Evolutionary conservation across 1,284 basidiomycete genomes (phyloP).

Genomic region (Gymnopus androsaceus): DNA sequence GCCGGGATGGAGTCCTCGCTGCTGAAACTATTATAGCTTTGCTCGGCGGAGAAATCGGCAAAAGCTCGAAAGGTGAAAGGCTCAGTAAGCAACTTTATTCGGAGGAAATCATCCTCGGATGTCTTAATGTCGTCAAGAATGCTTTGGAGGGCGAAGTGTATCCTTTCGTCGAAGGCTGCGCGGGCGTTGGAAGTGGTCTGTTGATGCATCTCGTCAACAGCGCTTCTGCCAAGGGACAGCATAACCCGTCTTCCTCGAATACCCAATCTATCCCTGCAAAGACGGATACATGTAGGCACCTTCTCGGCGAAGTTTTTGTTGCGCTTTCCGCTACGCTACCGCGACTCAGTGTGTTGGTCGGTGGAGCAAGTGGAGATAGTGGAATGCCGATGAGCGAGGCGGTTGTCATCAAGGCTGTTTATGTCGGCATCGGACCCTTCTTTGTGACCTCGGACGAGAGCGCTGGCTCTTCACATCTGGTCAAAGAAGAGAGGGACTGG

Average conservation of each 20-base stretch:
- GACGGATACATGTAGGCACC: slow-evolving; percentile 34
- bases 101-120: slow-evolving; percentile 85
- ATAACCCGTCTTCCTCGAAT: slow-evolving; percentile 34
- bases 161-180: slow-evolving; percentile 80
- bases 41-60: slow-evolving; percentile 60
- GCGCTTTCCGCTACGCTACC: slow-evolving; percentile 67
- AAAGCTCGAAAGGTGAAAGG: slow-evolving; percentile 73
- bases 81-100: slow-evolving; percentile 74
- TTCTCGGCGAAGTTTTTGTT: slow-evolving; percentile 68
- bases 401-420: slow-evolving; percentile 89
- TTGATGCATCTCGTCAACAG: background rate
- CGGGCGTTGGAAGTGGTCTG: slow-evolving; percentile 31
- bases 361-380: slow-evolving; percentile 51
- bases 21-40: slow-evolving; percentile 82
- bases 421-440: slow-evolving; percentile 90
- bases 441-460: slow-evolving; percentile 73
- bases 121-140: slow-evolving; percentile 77
- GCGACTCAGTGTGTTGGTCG: slow-evolving; percentile 67
- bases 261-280: slow-evolving; percentile 26
- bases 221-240: background rate
- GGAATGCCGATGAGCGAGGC: slow-evolving; percentile 68
- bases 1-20: slow-evolving; percentile 72
- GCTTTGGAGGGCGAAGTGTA: slow-evolving; percentile 81
- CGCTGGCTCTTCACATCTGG: slow-evolving; percentile 36
- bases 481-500: slow-evolving; percentile 55